These are phyloP conservation scores for Phialophora macrospora DNA, from an alignment of 2,329 filamentous ascomycete genomes.

Conservation along the genomic window DNA sequence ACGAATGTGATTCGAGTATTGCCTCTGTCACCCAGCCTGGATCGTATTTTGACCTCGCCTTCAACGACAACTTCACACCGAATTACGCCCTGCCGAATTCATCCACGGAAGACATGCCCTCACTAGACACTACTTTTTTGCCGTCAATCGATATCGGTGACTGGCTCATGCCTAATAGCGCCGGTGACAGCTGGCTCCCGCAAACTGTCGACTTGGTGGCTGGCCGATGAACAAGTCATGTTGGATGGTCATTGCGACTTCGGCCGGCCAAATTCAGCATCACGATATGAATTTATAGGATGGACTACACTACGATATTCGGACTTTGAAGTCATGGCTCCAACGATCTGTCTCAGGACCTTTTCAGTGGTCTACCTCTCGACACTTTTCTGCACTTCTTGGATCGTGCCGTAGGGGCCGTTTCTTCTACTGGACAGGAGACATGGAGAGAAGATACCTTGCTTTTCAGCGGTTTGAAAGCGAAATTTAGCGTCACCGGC, in stretches of 20 bases:
- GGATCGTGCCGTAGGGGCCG: too few relatives aligned
- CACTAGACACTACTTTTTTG: neutral
- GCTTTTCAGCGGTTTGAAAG: too few relatives aligned
- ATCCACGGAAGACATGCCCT: neutral
- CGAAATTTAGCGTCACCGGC: neutral
- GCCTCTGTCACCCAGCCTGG: neutral
- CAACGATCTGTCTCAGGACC: neutral
- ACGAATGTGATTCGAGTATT: neutral
- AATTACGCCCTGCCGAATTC: neutral
- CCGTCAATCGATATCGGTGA: neutral
- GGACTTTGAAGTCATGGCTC: too few relatives aligned
- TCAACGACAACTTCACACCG: neutral
- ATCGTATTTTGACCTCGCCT: neutral
- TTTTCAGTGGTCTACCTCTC: neutral
- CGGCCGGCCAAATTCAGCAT: too few relatives aligned
- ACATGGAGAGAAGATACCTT: too few relatives aligned
- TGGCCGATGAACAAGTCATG: neutral
- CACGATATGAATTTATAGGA: too few relatives aligned
- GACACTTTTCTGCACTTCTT: neutral
- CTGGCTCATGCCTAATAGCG: neutral
- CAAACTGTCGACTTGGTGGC: neutral
- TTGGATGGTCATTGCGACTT: neutral
- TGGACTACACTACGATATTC: too few relatives aligned
- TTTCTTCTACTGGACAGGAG: too few relatives aligned
- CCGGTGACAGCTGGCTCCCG: neutral